Conservation (phyloP, 208 protist species). For the Trypanosomatidae sp. region DNA sequence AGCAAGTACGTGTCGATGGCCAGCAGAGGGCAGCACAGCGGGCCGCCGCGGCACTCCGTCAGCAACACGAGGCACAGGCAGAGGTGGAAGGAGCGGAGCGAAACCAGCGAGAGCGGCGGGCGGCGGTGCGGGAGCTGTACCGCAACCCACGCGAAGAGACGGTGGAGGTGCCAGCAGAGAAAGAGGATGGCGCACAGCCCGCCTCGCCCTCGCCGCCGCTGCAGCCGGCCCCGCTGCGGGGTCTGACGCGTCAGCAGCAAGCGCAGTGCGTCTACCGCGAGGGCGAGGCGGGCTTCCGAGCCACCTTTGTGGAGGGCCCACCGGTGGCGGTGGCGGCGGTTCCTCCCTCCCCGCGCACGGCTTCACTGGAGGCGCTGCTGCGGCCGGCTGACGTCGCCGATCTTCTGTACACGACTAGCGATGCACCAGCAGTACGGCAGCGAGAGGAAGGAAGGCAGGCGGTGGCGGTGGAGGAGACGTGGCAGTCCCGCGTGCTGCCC, state of each 20-base stretch:
- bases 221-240: not conserved
- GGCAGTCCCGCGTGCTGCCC: slow-evolving; percentile 13
- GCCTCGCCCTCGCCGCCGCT: not conserved
- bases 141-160: slow-evolving; percentile 11
- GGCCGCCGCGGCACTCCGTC: slow-evolving; percentile 22
- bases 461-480: not conserved
- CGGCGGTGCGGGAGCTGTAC: slow-evolving; percentile 9
- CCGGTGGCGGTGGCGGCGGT: slow-evolving; percentile 20
- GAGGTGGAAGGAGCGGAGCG: slow-evolving; percentile 6
- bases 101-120: slow-evolving; percentile 17
- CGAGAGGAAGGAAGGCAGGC: too few relatives aligned
- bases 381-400: slow-evolving; percentile 28
- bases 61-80: slow-evolving; percentile 12
- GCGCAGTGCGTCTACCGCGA: slow-evolving; percentile 25
- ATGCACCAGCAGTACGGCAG: not conserved
- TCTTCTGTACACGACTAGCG: slow-evolving; percentile 16
- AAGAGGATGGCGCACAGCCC: not conserved
- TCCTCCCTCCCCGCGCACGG: not conserved
- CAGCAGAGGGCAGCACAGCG: slow-evolving; percentile 36
- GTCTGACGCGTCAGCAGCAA: slow-evolving; percentile 25
- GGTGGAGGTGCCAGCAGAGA: not conserved
- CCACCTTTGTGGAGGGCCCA: slow-evolving; percentile 33
- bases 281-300: slow-evolving; percentile 31
- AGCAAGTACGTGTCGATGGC: not conserved
- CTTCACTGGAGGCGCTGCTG: slow-evolving; percentile 19